phyloP scores from a whole-genome alignment of 1,139 yeast genomes.

The Kluyveromyces marxianus region DNA sequence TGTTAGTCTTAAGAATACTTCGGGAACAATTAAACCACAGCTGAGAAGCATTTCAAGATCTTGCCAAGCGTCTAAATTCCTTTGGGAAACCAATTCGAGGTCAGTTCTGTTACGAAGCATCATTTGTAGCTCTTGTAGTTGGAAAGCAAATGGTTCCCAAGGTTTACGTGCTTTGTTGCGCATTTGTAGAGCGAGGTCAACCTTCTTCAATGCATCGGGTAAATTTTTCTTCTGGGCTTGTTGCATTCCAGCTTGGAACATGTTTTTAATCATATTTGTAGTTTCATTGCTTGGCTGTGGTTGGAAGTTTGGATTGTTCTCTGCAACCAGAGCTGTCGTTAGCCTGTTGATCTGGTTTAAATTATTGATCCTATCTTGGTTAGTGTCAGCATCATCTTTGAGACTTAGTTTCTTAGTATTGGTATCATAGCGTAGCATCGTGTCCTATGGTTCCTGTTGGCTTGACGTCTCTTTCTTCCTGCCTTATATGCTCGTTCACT shows the following conservation, averaged over 20 bases:
- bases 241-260: conserved; percentile 65
- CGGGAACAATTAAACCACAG: conserved; percentile 58
- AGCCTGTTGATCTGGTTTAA: conserved; percentile 58
- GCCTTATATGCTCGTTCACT: too few relatives aligned
- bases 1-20: conserved; percentile 76
- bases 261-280: conserved; percentile 59
- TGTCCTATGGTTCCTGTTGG: not conserved
- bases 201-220: conserved; percentile 66
- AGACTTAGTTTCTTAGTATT: conserved; percentile 16
- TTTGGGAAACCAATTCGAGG: conserved; percentile 57
- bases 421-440: conserved; percentile 18
- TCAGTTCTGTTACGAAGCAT: conserved; percentile 79
- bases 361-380: conserved; percentile 40
- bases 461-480: too few relatives aligned
- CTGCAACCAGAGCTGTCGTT: conserved; percentile 49
- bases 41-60: conserved; percentile 74
- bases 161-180: conserved; percentile 65
- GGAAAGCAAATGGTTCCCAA: conserved; percentile 78
- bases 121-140: conserved; percentile 67
- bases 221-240: conserved; percentile 55
- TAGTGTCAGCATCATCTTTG: conserved; percentile 24
- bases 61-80: conserved; percentile 66
- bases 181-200: conserved; percentile 74
- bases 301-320: conserved; percentile 48
- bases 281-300: conserved; percentile 58